Conservation (phyloP, 352 stramenopile genomes). For the Globisporangium sylvaticum region DNA sequence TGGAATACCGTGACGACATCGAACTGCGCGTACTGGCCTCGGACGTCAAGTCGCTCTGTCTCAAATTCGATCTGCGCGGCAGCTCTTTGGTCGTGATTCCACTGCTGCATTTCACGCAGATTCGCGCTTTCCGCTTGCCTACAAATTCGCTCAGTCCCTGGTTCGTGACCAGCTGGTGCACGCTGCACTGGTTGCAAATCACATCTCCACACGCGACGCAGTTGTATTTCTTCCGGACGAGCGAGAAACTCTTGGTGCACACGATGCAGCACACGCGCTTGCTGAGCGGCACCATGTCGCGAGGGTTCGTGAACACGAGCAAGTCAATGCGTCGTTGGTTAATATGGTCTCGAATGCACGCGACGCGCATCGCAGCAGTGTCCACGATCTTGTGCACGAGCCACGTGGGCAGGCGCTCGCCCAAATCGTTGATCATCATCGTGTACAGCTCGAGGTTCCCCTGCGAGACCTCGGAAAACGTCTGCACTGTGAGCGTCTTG, state of each 20-base stretch:
- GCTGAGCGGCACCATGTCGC: constrained; percentile 67
- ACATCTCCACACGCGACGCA: constrained; percentile 77
- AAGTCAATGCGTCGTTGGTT: constrained; percentile 72
- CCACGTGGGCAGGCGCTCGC: constrained; percentile 70
- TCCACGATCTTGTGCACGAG: constrained; percentile 84
- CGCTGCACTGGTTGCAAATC: constrained; percentile 76
- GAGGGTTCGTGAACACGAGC: constrained; percentile 58
- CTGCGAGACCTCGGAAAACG: constrained; percentile 52
- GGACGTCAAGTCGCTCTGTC: constrained; percentile 25
- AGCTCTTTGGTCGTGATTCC: constrained; percentile 51
- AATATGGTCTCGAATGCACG: constrained; percentile 74
- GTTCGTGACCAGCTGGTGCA: constrained; percentile 67
- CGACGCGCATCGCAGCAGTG: constrained; percentile 63
- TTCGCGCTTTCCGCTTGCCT: constrained; percentile 69
- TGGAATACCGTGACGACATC: constrained; percentile 10
- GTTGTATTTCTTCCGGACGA: constrained; percentile 86
- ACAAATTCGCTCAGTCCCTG: constrained; percentile 39
- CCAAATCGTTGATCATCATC: constrained; percentile 82
- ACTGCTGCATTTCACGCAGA: constrained; percentile 76
- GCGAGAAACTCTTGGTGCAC: constrained; percentile 79
- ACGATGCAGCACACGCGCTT: constrained; percentile 77
- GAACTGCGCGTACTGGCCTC: constrained; percentile 23
- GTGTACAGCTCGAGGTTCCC: constrained; percentile 68
- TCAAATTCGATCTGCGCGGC: constrained; percentile 38
- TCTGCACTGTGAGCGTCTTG: constrained; percentile 75